Evolutionary conservation across 2,329 filamentous ascomycete species (phyloP).

Genomic region (Colletotrichum karsti): DNA sequence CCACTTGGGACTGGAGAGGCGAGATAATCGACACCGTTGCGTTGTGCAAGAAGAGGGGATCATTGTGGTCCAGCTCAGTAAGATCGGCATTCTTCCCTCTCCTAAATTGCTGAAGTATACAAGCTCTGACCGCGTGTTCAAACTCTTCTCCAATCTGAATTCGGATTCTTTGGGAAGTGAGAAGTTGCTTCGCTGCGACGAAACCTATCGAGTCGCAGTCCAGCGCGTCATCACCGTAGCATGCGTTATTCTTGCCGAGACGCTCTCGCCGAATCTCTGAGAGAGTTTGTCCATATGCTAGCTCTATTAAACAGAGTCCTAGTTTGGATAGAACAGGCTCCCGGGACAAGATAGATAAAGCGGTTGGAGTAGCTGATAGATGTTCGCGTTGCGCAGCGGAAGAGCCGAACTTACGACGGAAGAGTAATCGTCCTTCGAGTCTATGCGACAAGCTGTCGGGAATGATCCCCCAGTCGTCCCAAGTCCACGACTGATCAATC

Average conservation of each 20-base stretch:
- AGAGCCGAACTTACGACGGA: neutral
- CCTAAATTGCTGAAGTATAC: neutral
- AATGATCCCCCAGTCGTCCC: neutral
- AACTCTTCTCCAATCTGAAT: neutral
- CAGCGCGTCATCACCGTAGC: neutral
- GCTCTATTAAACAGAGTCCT: neutral
- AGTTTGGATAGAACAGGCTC: neutral
- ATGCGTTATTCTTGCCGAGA: neutral
- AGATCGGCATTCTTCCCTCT: neutral
- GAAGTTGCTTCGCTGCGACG: neutral
- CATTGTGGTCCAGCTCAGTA: neutral
- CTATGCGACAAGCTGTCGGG: neutral
- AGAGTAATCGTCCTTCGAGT: neutral
- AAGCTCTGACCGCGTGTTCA: neutral
- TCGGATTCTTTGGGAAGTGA: neutral
- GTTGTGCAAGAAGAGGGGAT: neutral
- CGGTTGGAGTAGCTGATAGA: neutral
- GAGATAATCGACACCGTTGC: neutral
- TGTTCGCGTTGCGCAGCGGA: accelerated
- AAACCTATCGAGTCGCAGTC: neutral
- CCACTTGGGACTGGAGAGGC: neutral
- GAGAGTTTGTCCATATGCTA: neutral
- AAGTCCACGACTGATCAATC: neutral
- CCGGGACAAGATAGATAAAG: neutral
- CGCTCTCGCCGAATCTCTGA: neutral